These are phyloP conservation scores for Citrus mangshanensis DNA, from an alignment of 345 rosid species.

Conservation along the genomic window DNA sequence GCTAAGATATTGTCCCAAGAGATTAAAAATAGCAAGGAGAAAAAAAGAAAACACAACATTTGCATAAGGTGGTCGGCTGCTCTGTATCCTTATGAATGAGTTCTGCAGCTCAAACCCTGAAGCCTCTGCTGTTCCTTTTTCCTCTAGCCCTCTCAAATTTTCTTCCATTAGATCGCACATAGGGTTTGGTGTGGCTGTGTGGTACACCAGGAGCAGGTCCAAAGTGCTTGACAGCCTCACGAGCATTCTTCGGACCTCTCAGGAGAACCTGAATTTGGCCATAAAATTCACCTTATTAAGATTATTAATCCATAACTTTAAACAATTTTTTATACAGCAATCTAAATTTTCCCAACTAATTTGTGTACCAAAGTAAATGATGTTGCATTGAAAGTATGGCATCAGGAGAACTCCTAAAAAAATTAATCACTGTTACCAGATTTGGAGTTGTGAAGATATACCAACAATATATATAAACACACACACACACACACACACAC, in stretches of 20 bases:
- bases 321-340: background rate
- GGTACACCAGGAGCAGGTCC: constrained; percentile 88
- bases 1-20: background rate
- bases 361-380: background rate
- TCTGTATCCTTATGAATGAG: background rate
- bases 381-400: background rate
- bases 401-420: background rate
- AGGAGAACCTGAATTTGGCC: constrained; percentile 46
- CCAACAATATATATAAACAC: too few relatives aligned
- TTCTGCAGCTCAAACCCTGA: constrained; percentile 45
- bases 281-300: background rate
- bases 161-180: constrained; percentile 57
- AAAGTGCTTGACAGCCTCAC: constrained; percentile 76
- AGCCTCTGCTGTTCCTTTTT: constrained; percentile 65
- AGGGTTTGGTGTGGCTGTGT: constrained; percentile 71
- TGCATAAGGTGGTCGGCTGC: background rate
- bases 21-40: background rate
- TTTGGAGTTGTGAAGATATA: background rate
- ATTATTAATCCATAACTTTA: background rate
- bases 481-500: background rate
- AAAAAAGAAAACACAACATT: background rate
- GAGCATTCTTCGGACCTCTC: constrained; percentile 70
- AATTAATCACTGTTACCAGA: background rate
- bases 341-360: background rate
- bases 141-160: constrained; percentile 76